phyloP scores from a whole-genome alignment of 495 filamentous ascomycete species.

The Aspergillus biplanus region DNA sequence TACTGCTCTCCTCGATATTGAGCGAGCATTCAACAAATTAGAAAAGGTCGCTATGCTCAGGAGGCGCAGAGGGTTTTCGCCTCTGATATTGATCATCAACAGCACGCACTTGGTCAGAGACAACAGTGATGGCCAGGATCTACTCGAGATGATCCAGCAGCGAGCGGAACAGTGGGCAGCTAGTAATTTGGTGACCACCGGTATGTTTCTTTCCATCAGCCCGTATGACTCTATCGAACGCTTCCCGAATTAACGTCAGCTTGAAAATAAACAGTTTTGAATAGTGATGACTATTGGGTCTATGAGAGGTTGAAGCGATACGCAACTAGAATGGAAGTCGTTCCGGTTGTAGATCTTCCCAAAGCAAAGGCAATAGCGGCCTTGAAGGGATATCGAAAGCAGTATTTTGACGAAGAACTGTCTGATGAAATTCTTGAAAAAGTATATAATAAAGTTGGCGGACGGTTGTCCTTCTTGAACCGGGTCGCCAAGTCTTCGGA shows the following conservation, averaged over 20 bases:
- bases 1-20: constrained; percentile 88
- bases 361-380: constrained; percentile 76
- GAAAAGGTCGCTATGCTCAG: constrained; percentile 87
- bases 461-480: constrained; percentile 82
- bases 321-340: constrained; percentile 88
- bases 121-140: constrained; percentile 85
- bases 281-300: constrained; percentile 97
- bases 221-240: background rate
- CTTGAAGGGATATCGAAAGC: constrained; percentile 71
- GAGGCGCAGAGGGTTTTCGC: constrained; percentile 58
- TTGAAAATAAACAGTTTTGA: constrained; percentile 61
- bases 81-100: constrained; percentile 88
- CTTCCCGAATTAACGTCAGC: background rate
- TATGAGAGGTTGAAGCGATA: constrained; percentile 92
- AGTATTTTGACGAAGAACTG: constrained; percentile 65
- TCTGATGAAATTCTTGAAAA: constrained; percentile 62
- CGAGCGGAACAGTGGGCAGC: constrained; percentile 95
- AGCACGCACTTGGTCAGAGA: constrained; percentile 86
- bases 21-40: constrained; percentile 94
- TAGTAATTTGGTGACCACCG: constrained; percentile 79
- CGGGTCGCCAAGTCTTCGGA: constrained; percentile 80
- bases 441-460: constrained; percentile 84
- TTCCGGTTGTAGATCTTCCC: constrained; percentile 77
- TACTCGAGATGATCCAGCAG: constrained; percentile 94
- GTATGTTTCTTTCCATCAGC: constrained; percentile 27